Evolutionary conservation across 2,329 filamentous ascomycete species (phyloP).

Genomic region (Fusarium equiseti): DNA sequence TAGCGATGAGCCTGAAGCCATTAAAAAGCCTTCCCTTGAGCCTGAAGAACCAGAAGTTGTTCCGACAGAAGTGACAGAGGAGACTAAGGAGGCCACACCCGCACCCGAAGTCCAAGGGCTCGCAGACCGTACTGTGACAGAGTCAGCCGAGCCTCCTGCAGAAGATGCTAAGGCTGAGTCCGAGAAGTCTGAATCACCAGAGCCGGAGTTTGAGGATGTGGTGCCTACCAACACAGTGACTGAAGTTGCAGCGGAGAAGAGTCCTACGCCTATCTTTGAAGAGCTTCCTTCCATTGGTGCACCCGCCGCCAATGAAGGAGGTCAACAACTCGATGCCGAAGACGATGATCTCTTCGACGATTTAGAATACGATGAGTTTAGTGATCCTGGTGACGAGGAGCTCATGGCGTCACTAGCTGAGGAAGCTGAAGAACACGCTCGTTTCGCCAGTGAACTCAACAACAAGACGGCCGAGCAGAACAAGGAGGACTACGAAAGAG

Average conservation of each 20-base stretch:
- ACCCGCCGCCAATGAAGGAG: not conserved
- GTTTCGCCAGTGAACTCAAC: constrained; percentile 90
- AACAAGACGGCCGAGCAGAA: constrained; percentile 77
- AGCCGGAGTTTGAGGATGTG: constrained; percentile 55
- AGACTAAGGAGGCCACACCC: not conserved
- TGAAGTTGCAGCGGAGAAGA: constrained; percentile 17
- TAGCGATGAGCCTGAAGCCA: constrained; percentile 5
- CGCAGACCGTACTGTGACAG: constrained; percentile 5
- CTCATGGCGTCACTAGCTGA: constrained; percentile 86
- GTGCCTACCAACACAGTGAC: constrained; percentile 40
- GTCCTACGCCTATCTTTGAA: constrained; percentile 31
- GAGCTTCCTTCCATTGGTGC: constrained; percentile 19
- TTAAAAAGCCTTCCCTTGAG: not conserved
- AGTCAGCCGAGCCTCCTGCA: not conserved
- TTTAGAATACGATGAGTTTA: constrained; percentile 79
- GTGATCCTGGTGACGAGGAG: constrained; percentile 92
- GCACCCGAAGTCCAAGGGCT: constrained; percentile 4
- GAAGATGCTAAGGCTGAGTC: constrained; percentile 36
- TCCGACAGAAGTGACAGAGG: not conserved
- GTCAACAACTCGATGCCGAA: constrained; percentile 40
- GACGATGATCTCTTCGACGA: constrained; percentile 61
- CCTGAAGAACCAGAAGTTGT: not conserved
- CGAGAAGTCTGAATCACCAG: constrained; percentile 51
- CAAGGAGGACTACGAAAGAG: constrained; percentile 83
- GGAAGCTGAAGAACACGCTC: constrained; percentile 93